Evolutionary conservation across 306 rosid genomes (phyloP), one percentile per base, ranked within the genome.

Genomic region (Gleditsia sinensis): DNA sequence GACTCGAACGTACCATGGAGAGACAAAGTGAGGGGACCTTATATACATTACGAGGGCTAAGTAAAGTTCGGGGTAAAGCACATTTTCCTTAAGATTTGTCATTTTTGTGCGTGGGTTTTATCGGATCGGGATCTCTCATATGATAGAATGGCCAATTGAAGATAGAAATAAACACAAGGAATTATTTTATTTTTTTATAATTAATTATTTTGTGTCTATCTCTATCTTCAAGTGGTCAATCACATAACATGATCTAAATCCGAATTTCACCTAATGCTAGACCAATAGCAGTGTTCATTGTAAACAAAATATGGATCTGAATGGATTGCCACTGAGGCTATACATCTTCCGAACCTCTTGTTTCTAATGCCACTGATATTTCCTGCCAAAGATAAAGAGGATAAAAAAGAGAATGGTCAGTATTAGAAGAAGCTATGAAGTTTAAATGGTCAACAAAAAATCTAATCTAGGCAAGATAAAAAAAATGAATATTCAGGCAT

Each of bases 351-450:
- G 43, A 46, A 60, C 75, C 83, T 80, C 71, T 69, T 25, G 82
- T 83, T 84, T 89, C 96, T 68, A 76, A 62, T 54, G 90, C 84
- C 55, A 89, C 24, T 54, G 88, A 88, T 65, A 89, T 87, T 83
- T 88, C 96, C 98, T 93, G 88, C 81, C 66, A 56, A 71, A 34
- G 40, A 51, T 67, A 63, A 59, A 61, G 21, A 39, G 33, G 39
- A 32, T 30, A 8, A 49, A 54, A 30, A 45, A 73, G 75, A 56
- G 14, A 23, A 39, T 16, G 56, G 16, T 51, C 16, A 28, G 27
- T 40, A 56, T 64, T 32, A 68, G 75, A 49, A 65, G 45, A 75
- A 71, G 32, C 64, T 24, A 12, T 14, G 9, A 21, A 34, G 63
- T 8, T 67, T 39, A 16, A 49, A 50, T 23, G 40, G 19, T 51